phyloP scores from a whole-genome alignment of 2,329 filamentous ascomycete species.

The Mycocentrospora acerina region DNA sequence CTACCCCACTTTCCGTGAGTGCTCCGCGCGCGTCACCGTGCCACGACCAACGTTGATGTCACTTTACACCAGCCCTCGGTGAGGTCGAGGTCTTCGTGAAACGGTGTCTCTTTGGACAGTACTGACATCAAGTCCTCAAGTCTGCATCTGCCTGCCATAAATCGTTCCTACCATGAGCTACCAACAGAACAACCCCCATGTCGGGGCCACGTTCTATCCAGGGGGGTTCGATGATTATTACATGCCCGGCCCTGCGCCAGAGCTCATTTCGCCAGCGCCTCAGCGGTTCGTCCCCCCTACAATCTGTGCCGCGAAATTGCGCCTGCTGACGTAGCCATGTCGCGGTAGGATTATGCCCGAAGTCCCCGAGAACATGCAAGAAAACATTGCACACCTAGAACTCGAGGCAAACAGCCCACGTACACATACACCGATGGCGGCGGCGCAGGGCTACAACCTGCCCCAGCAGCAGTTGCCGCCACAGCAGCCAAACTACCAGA shows the following conservation, averaged over 20 bases:
- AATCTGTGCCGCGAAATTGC: slow-evolving; percentile 23
- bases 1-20: background rate
- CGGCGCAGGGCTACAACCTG: slow-evolving; percentile 31
- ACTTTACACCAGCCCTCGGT: slow-evolving; percentile 1
- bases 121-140: slow-evolving; percentile 26
- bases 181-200: slow-evolving; percentile 37
- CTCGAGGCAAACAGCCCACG: slow-evolving; percentile 64
- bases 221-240: slow-evolving; percentile 69
- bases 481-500: slow-evolving; percentile 33
- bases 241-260: slow-evolving; percentile 57
- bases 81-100: slow-evolving; percentile 14
- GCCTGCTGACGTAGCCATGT: slow-evolving; percentile 31
- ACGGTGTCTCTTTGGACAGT: slow-evolving; percentile 21
- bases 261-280: slow-evolving; percentile 69
- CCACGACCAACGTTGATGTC: background rate
- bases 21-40: background rate
- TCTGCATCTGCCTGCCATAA: too few species aligned
- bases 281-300: slow-evolving; percentile 59
- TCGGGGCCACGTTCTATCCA: slow-evolving; percentile 66
- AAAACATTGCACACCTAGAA: slow-evolving; percentile 89
- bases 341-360: slow-evolving; percentile 80
- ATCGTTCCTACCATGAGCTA: slow-evolving; percentile 36
- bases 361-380: slow-evolving; percentile 95
- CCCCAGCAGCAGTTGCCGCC: slow-evolving; percentile 31
- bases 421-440: slow-evolving; percentile 30